Percentiles rank a stretch among this genome's conserved stretches.
Evolutionary conservation across 345 rosid species (phyloP).

Genomic region (Psidium friedrichsthalianum): DNA sequence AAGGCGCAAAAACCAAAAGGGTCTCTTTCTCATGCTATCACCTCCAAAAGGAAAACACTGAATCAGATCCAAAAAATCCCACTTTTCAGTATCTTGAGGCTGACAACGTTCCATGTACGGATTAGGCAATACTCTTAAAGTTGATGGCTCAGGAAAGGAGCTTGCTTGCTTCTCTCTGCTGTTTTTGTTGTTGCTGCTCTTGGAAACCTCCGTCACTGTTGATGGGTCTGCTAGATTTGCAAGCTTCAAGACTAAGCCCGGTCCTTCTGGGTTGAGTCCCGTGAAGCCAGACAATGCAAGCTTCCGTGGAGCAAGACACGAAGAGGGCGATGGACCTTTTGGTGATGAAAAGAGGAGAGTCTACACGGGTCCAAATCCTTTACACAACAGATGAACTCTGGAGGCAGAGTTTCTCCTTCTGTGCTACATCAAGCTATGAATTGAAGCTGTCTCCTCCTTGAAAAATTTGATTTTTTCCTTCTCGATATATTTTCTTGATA

Average conservation of each 20-base stretch:
- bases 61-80: neutral
- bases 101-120: conserved; percentile 5
- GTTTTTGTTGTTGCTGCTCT: conserved; percentile 19
- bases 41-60: neutral
- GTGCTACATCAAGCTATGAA: neutral
- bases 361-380: conserved; percentile 56
- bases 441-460: neutral
- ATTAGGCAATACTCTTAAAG: neutral
- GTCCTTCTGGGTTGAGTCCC: conserved; percentile 1
- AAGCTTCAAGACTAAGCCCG: conserved; percentile 9
- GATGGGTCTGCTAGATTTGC: conserved; percentile 10
- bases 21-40: neutral
- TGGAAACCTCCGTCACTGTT: conserved; percentile 10
- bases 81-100: neutral
- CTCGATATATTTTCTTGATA: neutral
- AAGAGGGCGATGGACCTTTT: conserved; percentile 16
- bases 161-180: conserved; percentile 17
- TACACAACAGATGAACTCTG: conserved; percentile 37
- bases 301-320: conserved; percentile 1
- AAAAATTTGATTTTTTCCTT: neutral
- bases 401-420: neutral
- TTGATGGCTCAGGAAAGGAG: conserved; percentile 17
- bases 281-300: neutral
- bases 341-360: conserved; percentile 44
- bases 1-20: neutral